A percentile compares a stretch with the other conserved stretches of the same genome.
phyloP scores from a whole-genome alignment of 352 stramenopile genomes.

The Phytophthora foliorum region DNA sequence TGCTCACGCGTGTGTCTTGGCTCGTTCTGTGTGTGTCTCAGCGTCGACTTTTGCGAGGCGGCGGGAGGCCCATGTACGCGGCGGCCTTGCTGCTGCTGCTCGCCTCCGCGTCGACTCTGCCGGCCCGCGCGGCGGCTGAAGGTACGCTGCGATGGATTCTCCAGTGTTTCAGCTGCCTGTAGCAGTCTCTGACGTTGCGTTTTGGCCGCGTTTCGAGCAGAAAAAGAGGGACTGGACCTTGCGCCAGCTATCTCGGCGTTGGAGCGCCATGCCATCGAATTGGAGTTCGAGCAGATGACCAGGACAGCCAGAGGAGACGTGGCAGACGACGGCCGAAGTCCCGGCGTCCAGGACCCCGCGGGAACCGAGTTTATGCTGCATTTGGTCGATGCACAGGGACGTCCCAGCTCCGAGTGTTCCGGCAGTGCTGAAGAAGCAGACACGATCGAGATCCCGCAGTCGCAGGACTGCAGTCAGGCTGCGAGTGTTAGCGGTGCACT shows the following conservation, averaged over 20 bases:
- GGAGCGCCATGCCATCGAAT: constrained; percentile 31
- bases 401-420: constrained; percentile 13
- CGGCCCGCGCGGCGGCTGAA: constrained; percentile 5
- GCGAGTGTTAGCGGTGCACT: constrained; percentile 18
- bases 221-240: constrained; percentile 23
- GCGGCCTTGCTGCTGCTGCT: constrained; percentile 38
- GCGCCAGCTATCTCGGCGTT: constrained; percentile 25
- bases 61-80: constrained; percentile 24
- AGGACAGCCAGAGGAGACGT: constrained; percentile 29
- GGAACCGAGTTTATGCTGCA: constrained; percentile 20
- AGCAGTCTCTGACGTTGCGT: constrained; percentile 7
- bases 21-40: constrained; percentile 11
- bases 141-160: constrained; percentile 9
- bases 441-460: constrained; percentile 28
- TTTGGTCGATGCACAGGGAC: constrained; percentile 12
- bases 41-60: constrained; percentile 42
- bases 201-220: constrained; percentile 20
- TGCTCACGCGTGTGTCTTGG: constrained; percentile 12
- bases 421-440: constrained; percentile 19
- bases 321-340: constrained; percentile 17
- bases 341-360: not conserved
- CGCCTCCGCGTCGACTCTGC: constrained; percentile 26
- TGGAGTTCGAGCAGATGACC: constrained; percentile 33
- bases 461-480: constrained; percentile 27
- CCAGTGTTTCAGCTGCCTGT: not conserved